Conservation (phyloP, 2,329 filamentous ascomycete species). For the Sarocladium strictum region DNA sequence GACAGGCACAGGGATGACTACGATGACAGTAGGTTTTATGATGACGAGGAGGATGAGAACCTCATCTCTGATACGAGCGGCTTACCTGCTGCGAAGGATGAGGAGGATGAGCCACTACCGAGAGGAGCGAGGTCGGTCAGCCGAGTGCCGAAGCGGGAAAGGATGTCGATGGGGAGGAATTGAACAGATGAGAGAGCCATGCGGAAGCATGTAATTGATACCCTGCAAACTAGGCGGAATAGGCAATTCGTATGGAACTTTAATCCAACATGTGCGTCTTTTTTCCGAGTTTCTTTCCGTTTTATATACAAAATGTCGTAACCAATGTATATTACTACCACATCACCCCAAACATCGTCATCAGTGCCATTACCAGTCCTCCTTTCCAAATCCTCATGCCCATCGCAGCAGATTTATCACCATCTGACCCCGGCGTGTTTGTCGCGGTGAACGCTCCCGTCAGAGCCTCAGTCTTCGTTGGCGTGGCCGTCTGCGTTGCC, state of each 20-base stretch:
- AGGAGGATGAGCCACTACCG: conserved; percentile 18
- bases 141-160: conserved; percentile 19
- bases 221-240: no score
- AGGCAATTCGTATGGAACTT: no score
- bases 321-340: neutral
- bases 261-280: no score
- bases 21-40: conserved; percentile 20
- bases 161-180: neutral
- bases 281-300: no score
- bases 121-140: conserved; percentile 16
- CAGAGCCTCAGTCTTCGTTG: conserved; percentile 18
- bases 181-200: no score
- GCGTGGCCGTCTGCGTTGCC: conserved; percentile 14
- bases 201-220: no score
- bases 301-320: neutral
- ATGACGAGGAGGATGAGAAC: conserved; percentile 17
- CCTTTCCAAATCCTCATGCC: neutral
- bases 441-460: conserved; percentile 31
- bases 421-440: conserved; percentile 22
- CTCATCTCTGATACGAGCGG: conserved; percentile 12
- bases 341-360: neutral
- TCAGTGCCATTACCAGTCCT: neutral
- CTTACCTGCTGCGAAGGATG: neutral
- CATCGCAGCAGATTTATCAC: neutral
- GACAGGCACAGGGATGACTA: conserved; percentile 39